Evolutionary conservation across 371 early-diverging fungal genomes (phyloP).

Genomic region (Actinomortierella ambigua): DNA sequence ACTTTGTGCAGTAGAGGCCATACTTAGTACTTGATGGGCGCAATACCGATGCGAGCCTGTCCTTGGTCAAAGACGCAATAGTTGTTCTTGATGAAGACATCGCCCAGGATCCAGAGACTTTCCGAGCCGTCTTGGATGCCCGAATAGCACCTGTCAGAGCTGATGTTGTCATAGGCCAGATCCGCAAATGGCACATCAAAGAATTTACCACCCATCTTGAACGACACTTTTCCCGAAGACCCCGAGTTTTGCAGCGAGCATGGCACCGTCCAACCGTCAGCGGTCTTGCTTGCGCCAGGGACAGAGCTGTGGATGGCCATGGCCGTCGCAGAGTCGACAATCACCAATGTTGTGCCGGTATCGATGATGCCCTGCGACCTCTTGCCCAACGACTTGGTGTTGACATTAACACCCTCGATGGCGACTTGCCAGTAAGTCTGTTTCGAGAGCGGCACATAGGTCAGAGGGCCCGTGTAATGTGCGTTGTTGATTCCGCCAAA

Average conservation of each 20-base stretch:
- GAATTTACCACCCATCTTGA: conserved; percentile 20
- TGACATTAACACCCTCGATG: neutral
- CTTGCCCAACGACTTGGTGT: neutral
- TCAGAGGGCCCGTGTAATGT: conserved; percentile 73
- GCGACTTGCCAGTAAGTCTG: conserved; percentile 93
- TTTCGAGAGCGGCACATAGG: conserved; percentile 78
- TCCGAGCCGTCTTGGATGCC: conserved; percentile 38
- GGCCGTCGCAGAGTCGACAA: conserved; percentile 19
- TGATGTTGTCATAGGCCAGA: conserved; percentile 21
- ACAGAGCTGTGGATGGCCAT: conserved; percentile 26
- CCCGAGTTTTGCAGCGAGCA: conserved; percentile 15
- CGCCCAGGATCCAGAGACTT: conserved; percentile 49
- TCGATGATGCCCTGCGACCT: conserved; percentile 16
- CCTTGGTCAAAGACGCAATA: conserved; percentile 52
- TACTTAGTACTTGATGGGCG: conserved; percentile 22
- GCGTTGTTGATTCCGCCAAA: conserved; percentile 78
- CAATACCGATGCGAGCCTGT: conserved; percentile 19
- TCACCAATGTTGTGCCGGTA: conserved; percentile 27
- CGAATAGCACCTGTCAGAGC: conserved; percentile 24
- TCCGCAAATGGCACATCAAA: conserved; percentile 37
- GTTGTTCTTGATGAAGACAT: conserved; percentile 56
- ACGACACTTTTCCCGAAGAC: conserved; percentile 17
- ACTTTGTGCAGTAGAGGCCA: no score
- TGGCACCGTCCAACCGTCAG: conserved; percentile 30
- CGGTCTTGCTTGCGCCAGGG: conserved; percentile 6